phyloP scores from a whole-genome alignment of 2,329 filamentous ascomycete species.

The Aspergillus pseudoterreus region DNA sequence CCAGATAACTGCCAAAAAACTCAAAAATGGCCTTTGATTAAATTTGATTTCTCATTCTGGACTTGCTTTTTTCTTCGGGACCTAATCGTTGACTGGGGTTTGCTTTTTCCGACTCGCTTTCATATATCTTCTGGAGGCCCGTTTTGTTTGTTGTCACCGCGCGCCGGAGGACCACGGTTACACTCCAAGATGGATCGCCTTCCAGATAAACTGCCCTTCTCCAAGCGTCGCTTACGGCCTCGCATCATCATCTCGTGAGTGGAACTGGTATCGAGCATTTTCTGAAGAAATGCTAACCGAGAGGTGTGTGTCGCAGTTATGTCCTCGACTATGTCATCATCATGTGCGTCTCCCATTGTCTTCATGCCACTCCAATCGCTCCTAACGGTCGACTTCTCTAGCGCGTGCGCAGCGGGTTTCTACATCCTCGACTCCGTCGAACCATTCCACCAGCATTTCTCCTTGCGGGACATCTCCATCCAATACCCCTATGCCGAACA shows the following conservation, averaged over 20 bases:
- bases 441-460: slow-evolving; percentile 57
- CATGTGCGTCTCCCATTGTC: slow-evolving; percentile 40
- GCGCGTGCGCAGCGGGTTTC: slow-evolving; percentile 50
- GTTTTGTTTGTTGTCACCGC: slow-evolving; percentile 2
- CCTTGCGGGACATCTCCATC: slow-evolving; percentile 53
- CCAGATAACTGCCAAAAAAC: background rate
- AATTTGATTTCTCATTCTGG: background rate
- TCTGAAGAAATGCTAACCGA: background rate
- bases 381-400: slow-evolving; percentile 25
- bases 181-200: slow-evolving; percentile 23
- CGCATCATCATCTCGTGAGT: slow-evolving; percentile 53
- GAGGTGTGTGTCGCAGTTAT: slow-evolving; percentile 40
- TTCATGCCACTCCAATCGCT: background rate
- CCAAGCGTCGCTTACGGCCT: slow-evolving; percentile 49
- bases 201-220: slow-evolving; percentile 49
- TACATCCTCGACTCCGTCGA: slow-evolving; percentile 51
- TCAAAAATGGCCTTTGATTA: background rate
- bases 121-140: background rate
- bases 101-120: background rate
- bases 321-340: slow-evolving; percentile 59
- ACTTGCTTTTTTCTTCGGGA: background rate
- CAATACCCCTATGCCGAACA: slow-evolving; percentile 56
- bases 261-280: background rate
- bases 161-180: slow-evolving; percentile 8
- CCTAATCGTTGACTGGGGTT: background rate